Conservation (phyloP, 768 basidiomycete species). For the Pleurotus citrinopileatus region DNA sequence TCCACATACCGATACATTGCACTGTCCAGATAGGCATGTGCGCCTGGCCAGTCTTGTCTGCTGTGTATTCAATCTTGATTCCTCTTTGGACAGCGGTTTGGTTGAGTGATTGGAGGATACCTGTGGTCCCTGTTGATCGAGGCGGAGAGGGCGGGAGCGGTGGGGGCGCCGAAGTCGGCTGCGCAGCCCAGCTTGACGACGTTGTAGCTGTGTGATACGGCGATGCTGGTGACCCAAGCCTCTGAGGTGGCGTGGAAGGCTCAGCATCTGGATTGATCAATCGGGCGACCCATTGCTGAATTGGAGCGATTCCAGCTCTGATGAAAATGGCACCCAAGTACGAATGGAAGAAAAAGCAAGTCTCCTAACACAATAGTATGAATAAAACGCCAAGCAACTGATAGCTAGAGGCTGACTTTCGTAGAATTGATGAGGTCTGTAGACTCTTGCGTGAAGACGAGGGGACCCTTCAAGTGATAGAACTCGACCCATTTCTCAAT, state of each 20-base stretch:
- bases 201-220: not conserved
- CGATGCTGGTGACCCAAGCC: slow-evolving; percentile 15
- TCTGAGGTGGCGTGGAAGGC: slow-evolving; percentile 13
- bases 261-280: slow-evolving; percentile 47
- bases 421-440: slow-evolving; percentile 32
- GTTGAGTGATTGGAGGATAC: slow-evolving; percentile 7
- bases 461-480: slow-evolving; percentile 52
- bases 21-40: slow-evolving; percentile 28
- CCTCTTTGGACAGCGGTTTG: slow-evolving; percentile 12
- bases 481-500: slow-evolving; percentile 46
- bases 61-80: not conserved
- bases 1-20: slow-evolving; percentile 44
- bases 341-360: slow-evolving; percentile 50
- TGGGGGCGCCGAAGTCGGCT: slow-evolving; percentile 8
- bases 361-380: slow-evolving; percentile 34
- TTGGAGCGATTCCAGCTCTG: slow-evolving; percentile 45
- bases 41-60: slow-evolving; percentile 8
- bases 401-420: slow-evolving; percentile 23
- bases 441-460: slow-evolving; percentile 44
- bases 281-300: slow-evolving; percentile 58
- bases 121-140: slow-evolving; percentile 14
- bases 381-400: not conserved
- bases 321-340: slow-evolving; percentile 68
- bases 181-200: not conserved
- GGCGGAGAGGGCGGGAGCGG: slow-evolving; percentile 1